These are phyloP conservation scores for Puya raimondii DNA, from an alignment of 176 grass and related monocot genomes.

Conservation along the genomic window DNA sequence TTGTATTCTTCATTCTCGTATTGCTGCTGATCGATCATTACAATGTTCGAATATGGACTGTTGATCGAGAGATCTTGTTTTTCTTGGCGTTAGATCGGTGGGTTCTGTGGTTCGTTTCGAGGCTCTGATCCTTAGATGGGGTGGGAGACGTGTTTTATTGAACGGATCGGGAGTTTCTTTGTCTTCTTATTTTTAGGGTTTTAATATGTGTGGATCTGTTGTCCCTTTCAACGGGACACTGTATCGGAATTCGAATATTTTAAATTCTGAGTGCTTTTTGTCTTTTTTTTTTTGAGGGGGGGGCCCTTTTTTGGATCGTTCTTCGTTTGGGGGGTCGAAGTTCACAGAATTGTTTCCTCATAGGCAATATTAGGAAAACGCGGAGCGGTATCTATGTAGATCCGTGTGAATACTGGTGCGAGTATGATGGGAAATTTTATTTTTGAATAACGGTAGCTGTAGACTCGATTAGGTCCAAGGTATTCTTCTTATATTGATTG, in stretches of 20 bases:
- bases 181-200: neutral
- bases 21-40: neutral
- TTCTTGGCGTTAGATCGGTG: conserved; percentile 1
- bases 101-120: neutral
- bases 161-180: neutral
- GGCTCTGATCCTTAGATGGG: neutral
- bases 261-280: neutral
- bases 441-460: no score
- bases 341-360: conserved; percentile 14
- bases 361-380: no score
- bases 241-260: neutral
- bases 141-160: neutral
- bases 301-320: neutral
- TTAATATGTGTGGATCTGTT: neutral
- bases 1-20: neutral
- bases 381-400: no score
- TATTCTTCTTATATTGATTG: no score
- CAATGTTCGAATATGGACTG: neutral
- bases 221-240: neutral
- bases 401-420: no score
- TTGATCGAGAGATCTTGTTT: neutral
- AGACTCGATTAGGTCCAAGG: no score
- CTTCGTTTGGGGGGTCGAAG: neutral
- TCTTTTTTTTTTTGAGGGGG: neutral
- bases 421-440: no score